Percentiles rank a stretch among this genome's conserved stretches.
These are phyloP conservation scores for Ogataea parapolymorpha DNA, from an alignment of 805 yeast genomes.

Conservation along the genomic window DNA sequence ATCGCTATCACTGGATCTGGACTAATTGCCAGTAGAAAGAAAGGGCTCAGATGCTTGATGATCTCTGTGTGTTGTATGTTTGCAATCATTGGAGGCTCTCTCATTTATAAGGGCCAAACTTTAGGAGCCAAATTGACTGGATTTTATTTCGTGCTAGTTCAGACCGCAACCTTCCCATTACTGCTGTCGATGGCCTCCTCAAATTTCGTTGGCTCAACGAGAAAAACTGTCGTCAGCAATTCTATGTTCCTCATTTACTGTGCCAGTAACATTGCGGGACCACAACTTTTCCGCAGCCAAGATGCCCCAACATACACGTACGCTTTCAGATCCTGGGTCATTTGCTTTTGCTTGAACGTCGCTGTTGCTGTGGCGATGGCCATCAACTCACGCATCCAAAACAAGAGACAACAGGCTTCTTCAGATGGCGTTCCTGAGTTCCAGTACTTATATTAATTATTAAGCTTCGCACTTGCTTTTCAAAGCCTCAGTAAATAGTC, in stretches of 20 bases:
- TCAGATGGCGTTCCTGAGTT: slow-evolving; percentile 16
- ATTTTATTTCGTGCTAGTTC: slow-evolving; percentile 25
- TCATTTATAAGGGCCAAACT: slow-evolving; percentile 27
- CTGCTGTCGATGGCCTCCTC: slow-evolving; percentile 26
- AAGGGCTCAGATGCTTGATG: slow-evolving; percentile 34
- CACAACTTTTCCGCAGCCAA: slow-evolving; percentile 57
- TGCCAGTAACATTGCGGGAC: slow-evolving; percentile 65
- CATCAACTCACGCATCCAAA: slow-evolving; percentile 7
- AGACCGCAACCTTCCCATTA: slow-evolving; percentile 29
- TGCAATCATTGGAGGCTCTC: slow-evolving; percentile 29
- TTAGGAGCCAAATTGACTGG: slow-evolving; percentile 32
- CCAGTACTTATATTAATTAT: slow-evolving; percentile 19
- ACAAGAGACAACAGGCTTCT: slow-evolving; percentile 11
- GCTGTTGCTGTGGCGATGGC: slow-evolving; percentile 15
- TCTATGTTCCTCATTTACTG: slow-evolving; percentile 58
- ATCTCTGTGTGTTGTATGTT: slow-evolving; percentile 21
- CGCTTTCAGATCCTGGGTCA: slow-evolving; percentile 54
- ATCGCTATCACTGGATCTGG: slow-evolving; percentile 27
- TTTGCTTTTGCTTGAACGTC: slow-evolving; percentile 36
- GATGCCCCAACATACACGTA: slow-evolving; percentile 57
- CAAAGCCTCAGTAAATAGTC: not conserved
- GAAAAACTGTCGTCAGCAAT: slow-evolving; percentile 54
- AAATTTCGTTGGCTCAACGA: slow-evolving; percentile 64
- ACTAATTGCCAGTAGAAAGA: slow-evolving; percentile 22
- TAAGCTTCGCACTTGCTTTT: not conserved